Evolutionary conservation across 2,329 filamentous ascomycete genomes (phyloP).

Genomic region (Ophiostoma pallidulum): DNA sequence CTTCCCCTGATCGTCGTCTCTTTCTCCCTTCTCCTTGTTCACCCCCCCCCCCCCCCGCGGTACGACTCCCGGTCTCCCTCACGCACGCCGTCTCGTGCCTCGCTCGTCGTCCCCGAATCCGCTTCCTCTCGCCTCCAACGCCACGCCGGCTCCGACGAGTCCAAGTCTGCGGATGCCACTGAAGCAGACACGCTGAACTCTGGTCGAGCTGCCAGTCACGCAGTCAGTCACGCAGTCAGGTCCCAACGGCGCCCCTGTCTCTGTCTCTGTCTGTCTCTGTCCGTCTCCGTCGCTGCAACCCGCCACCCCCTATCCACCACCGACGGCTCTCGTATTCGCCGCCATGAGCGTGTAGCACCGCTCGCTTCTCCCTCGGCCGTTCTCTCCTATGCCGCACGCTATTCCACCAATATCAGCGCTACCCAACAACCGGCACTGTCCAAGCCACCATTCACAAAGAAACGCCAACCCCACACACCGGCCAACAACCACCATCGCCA

Average conservation of each 20-base stretch:
- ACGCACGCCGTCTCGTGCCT: too few relatives aligned
- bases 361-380: background rate
- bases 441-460: background rate
- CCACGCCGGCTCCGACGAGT: too few relatives aligned
- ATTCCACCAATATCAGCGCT: background rate
- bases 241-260: background rate
- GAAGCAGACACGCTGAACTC: too few relatives aligned
- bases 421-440: too few relatives aligned
- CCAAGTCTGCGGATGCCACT: too few relatives aligned
- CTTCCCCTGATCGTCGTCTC: background rate
- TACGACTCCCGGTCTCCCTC: too few relatives aligned
- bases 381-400: background rate
- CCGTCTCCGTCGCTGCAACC: too few relatives aligned
- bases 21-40: background rate
- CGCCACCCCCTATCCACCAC: too few relatives aligned
- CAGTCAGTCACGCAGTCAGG: background rate
- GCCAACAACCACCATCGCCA: constrained; percentile 8
- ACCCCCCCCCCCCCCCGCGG: background rate
- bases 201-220: too few relatives aligned
- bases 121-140: background rate
- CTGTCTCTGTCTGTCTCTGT: too few relatives aligned
- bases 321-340: background rate
- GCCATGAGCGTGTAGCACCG: constrained; percentile 4
- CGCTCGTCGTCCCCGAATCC: too few relatives aligned
- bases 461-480: background rate